A percentile compares a stretch with the other conserved stretches of the same genome.
Conservation (phyloP, 192 early-diverging fungal species). For the Backusella psychrophila region DNA sequence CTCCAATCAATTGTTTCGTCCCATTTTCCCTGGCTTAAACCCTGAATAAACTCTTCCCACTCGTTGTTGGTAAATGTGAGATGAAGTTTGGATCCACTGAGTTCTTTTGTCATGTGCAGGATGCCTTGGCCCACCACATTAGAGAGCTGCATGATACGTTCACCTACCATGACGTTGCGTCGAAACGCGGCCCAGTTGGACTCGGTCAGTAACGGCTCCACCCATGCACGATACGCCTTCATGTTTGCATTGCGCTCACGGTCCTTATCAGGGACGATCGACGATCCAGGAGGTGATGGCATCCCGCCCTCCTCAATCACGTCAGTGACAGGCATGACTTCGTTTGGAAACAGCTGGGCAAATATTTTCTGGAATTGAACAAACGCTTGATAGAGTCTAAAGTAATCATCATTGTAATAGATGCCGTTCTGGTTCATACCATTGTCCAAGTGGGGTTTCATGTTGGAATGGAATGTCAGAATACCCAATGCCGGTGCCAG, state of each 20-base stretch:
- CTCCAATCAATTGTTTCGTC: conserved; percentile 22
- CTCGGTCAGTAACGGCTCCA: conserved; percentile 28
- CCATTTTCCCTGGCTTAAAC: conserved; percentile 23
- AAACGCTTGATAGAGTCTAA: conserved; percentile 32
- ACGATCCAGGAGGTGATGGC: not conserved
- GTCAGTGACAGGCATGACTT: not conserved
- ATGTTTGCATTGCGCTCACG: conserved; percentile 33
- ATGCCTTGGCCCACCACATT: conserved; percentile 40
- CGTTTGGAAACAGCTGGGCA: conserved; percentile 25
- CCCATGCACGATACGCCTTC: conserved; percentile 34
- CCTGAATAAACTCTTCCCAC: conserved; percentile 25
- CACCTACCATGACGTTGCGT: conserved; percentile 39
- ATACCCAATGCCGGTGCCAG: conserved; percentile 17
- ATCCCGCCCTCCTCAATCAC: not conserved
- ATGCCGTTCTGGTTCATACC: conserved; percentile 43
- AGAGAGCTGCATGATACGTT: conserved; percentile 35
- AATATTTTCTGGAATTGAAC: conserved; percentile 33
- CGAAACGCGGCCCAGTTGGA: conserved; percentile 39
- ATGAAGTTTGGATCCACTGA: conserved; percentile 42
- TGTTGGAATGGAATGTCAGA: conserved; percentile 25
- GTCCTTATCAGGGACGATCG: conserved; percentile 16
- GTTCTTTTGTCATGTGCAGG: conserved; percentile 44
- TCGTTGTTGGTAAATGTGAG: conserved; percentile 38
- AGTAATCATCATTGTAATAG: conserved; percentile 40
- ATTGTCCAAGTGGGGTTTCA: conserved; percentile 37